phyloP scores from a whole-genome alignment of 2,329 filamentous ascomycete species.

The Hirsutella rhossiliensis region DNA sequence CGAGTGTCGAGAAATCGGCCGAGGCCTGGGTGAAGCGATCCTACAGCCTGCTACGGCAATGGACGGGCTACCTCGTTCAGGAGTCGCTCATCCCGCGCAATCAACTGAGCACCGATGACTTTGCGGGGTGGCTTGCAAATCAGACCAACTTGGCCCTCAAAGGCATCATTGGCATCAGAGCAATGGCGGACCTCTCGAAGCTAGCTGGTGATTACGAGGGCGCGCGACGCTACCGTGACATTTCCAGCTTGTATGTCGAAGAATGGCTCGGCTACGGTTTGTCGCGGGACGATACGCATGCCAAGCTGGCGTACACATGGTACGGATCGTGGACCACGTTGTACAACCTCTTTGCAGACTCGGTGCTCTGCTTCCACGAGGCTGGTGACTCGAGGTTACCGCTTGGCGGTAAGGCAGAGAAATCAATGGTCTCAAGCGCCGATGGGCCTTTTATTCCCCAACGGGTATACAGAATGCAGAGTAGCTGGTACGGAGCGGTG shows the following conservation, averaged over 20 bases:
- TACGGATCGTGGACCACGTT: slow-evolving; percentile 73
- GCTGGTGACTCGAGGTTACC: not conserved
- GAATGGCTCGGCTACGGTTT: slow-evolving; percentile 63
- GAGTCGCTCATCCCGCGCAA: slow-evolving; percentile 58
- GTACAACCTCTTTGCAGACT: slow-evolving; percentile 67
- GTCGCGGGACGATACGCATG: slow-evolving; percentile 58
- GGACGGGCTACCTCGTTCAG: slow-evolving; percentile 61
- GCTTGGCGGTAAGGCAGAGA: not conserved
- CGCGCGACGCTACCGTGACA: slow-evolving; percentile 46
- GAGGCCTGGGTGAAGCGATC: slow-evolving; percentile 32
- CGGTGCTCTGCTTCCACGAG: slow-evolving; percentile 67
- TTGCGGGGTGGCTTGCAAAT: slow-evolving; percentile 61
- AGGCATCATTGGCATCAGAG: slow-evolving; percentile 66
- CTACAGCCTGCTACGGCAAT: slow-evolving; percentile 63
- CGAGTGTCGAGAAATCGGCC: slow-evolving; percentile 31
- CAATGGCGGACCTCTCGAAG: slow-evolving; percentile 58
- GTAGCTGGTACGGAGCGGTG: slow-evolving; percentile 67
- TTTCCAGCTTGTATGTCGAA: slow-evolving; percentile 53
- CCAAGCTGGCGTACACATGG: slow-evolving; percentile 71
- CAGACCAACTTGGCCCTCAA: slow-evolving; percentile 68
- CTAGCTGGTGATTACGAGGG: slow-evolving; percentile 47
- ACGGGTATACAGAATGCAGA: slow-evolving; percentile 66
- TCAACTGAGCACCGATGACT: slow-evolving; percentile 68
- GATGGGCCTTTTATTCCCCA: slow-evolving; percentile 53
- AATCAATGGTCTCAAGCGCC: not conserved